These are phyloP conservation scores for Drosera spatulata DNA, from an alignment of 179 eudicot genomes.

Conservation along the genomic window DNA sequence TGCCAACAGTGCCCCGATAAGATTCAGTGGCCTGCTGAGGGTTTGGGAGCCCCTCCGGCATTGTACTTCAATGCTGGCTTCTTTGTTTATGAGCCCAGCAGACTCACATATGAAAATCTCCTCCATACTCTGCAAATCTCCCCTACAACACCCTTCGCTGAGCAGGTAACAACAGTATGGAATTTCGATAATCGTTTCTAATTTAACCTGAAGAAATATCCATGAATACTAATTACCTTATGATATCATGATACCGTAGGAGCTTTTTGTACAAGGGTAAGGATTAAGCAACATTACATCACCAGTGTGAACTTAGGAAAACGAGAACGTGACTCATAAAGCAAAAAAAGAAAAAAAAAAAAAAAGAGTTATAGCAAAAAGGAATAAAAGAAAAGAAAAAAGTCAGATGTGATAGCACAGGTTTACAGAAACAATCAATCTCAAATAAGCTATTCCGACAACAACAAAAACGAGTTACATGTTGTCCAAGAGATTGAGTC, in stretches of 20 bases:
- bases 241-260: not conserved
- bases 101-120: conserved; percentile 26
- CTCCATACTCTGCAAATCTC: conserved; percentile 16
- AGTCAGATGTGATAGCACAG: not conserved
- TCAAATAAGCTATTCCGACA: not conserved
- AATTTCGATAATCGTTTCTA: too few species aligned
- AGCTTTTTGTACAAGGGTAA: not conserved
- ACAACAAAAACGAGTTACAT: too few species aligned
- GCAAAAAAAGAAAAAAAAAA: not conserved
- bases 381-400: too few species aligned
- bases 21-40: conserved; percentile 13
- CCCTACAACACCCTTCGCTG: conserved; percentile 35
- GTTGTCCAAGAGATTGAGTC: not conserved
- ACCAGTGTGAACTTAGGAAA: not conserved
- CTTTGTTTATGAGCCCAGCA: conserved; percentile 33
- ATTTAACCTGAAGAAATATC: not conserved
- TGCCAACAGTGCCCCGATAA: conserved; percentile 18
- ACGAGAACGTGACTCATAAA: not conserved
- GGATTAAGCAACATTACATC: too few species aligned
- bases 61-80: conserved; percentile 43
- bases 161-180: conserved; percentile 15
- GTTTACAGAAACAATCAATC: not conserved
- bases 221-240: not conserved
- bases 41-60: conserved; percentile 27
- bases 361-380: not conserved